Percentiles rank a stretch among this genome's conserved stretches.
Evolutionary conservation across 2,329 filamentous ascomycete genomes (phyloP).

Genomic region (Trichoderma arundinaceum): DNA sequence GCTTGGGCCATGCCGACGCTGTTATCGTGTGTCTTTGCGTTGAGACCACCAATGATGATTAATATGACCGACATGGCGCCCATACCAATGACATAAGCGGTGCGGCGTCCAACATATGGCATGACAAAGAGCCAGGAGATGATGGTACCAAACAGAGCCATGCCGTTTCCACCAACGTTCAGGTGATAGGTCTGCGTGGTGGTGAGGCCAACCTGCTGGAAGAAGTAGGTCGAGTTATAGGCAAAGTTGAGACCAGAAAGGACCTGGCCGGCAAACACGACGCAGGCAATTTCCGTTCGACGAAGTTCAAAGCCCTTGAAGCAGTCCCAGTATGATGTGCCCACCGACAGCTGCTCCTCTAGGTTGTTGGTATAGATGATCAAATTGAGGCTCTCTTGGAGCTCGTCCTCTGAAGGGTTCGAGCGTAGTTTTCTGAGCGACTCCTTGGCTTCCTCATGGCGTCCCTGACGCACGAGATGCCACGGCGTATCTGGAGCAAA

Average conservation of each 20-base stretch:
- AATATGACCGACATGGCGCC: constrained; percentile 47
- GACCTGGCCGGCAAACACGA: constrained; percentile 25
- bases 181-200: constrained; percentile 42
- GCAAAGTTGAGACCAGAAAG: constrained; percentile 39
- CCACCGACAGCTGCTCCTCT: constrained; percentile 45
- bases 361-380: constrained; percentile 52
- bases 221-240: constrained; percentile 49
- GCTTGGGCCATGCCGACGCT: constrained; percentile 45
- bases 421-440: constrained; percentile 43
- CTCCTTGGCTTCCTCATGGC: constrained; percentile 44
- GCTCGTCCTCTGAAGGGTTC: constrained; percentile 19
- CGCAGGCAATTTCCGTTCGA: constrained; percentile 57
- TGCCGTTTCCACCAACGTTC: constrained; percentile 48
- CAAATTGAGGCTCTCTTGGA: constrained; percentile 43
- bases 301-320: constrained; percentile 53
- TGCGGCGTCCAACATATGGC: constrained; percentile 51
- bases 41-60: constrained; percentile 52
- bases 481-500: constrained; percentile 55
- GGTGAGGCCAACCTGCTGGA: constrained; percentile 45
- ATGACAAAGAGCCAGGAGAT: constrained; percentile 51
- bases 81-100: constrained; percentile 53
- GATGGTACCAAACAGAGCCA: constrained; percentile 51
- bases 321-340: constrained; percentile 51
- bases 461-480: constrained; percentile 49
- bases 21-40: constrained; percentile 40